These are phyloP conservation scores for Nothophaeocryptopus gaeumannii DNA, from an alignment of 2,329 filamentous ascomycete genomes.

Conservation along the genomic window DNA sequence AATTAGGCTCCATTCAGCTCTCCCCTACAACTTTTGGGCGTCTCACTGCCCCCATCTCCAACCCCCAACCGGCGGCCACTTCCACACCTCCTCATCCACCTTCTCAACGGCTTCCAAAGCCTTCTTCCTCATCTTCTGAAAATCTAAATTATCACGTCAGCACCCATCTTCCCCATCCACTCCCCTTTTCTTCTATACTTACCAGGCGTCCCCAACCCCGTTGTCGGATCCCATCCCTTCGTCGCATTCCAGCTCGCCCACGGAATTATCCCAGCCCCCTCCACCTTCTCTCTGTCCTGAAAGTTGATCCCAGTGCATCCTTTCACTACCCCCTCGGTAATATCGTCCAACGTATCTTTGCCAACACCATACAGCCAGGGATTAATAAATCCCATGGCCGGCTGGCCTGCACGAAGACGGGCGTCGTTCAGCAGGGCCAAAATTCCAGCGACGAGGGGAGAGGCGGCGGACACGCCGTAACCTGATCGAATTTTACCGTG, in stretches of 20 bases:
- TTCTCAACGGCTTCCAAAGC: background rate
- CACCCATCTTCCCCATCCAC: background rate
- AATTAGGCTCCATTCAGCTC: too few relatives aligned
- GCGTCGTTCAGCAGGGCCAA: conserved; percentile 63
- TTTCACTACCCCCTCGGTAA: conserved; percentile 33
- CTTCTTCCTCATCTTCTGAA: conserved; percentile 3
- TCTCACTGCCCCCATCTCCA: background rate
- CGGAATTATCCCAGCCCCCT: conserved; percentile 22
- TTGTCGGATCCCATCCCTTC: conserved; percentile 26
- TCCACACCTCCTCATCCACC: background rate
- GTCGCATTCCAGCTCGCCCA: conserved; percentile 25
- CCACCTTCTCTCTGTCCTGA: conserved; percentile 7
- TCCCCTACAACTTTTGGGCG: too few relatives aligned
- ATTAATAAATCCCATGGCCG: conserved; percentile 53
- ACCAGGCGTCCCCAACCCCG: conserved; percentile 12
- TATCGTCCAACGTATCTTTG: conserved; percentile 49
- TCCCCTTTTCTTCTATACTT: background rate
- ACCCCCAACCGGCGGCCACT: background rate
- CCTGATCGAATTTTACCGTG: conserved; percentile 36
- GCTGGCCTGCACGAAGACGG: conserved; percentile 50
- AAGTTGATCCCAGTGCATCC: conserved; percentile 22
- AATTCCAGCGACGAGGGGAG: conserved; percentile 58
- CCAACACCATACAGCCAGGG: conserved; percentile 53
- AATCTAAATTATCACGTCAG: background rate
- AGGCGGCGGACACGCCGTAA: conserved; percentile 52